phyloP scores from a whole-genome alignment of 192 early-diverging fungal genomes.

The Powellomyces hirtus region DNA sequence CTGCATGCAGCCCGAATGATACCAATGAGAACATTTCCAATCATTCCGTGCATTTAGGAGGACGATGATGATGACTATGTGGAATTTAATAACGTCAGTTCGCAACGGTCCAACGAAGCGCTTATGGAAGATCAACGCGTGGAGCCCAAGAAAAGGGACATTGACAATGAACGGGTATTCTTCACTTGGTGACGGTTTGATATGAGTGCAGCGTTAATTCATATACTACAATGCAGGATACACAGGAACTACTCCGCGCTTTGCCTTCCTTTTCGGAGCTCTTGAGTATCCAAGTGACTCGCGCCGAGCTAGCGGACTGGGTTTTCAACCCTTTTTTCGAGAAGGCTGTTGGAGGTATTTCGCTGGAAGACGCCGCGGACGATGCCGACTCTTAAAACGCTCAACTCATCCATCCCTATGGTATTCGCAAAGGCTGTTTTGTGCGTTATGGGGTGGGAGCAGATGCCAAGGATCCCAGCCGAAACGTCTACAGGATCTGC shows the following conservation, averaged over 20 bases:
- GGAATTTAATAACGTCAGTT: neutral
- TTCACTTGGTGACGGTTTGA: too few species aligned
- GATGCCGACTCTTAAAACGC: neutral
- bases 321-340: slow-evolving; percentile 19
- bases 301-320: slow-evolving; percentile 18
- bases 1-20: too few species aligned
- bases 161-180: neutral
- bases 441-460: slow-evolving; percentile 23
- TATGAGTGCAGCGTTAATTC: too few species aligned
- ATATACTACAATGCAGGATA: too few species aligned
- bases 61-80: neutral
- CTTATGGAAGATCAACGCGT: neutral
- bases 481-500: slow-evolving; percentile 23
- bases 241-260: neutral
- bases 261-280: slow-evolving; percentile 12
- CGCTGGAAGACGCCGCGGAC: too few species aligned
- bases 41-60: neutral
- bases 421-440: slow-evolving; percentile 22
- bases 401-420: neutral
- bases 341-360: slow-evolving; percentile 19
- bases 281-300: slow-evolving; percentile 9
- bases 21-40: too few species aligned
- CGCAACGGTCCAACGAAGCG: neutral
- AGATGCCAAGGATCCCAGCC: slow-evolving; percentile 13
- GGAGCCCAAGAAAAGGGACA: neutral